Evolutionary conservation across 805 yeast genomes (phyloP).

Genomic region (Candida boleticola): DNA sequence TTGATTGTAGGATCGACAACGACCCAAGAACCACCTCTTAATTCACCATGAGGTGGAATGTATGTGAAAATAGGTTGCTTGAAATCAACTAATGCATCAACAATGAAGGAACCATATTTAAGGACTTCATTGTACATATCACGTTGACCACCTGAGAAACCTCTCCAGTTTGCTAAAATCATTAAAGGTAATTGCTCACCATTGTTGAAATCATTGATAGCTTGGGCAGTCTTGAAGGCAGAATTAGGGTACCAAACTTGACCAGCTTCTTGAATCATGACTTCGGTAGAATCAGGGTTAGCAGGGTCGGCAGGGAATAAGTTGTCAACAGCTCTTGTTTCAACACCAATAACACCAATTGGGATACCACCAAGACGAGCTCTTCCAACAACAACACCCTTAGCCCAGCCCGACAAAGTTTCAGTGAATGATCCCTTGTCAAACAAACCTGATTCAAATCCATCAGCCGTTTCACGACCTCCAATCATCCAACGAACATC

Average conservation of each 20-base stretch:
- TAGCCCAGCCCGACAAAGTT: slow-evolving; percentile 97
- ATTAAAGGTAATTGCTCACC: slow-evolving; percentile 98
- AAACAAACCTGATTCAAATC: slow-evolving; percentile 85
- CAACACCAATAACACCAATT: slow-evolving; percentile 96
- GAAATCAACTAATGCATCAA: slow-evolving; percentile 93
- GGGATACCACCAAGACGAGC: slow-evolving; percentile 99
- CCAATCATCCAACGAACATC: slow-evolving; percentile 95
- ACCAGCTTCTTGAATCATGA: slow-evolving; percentile 90
- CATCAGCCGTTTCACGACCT: slow-evolving; percentile 71
- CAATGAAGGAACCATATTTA: slow-evolving; percentile 95
- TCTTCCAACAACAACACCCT: slow-evolving; percentile 97
- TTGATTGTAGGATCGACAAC: slow-evolving; percentile 99
- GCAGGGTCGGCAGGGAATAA: slow-evolving; percentile 98
- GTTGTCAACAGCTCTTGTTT: slow-evolving; percentile 86
- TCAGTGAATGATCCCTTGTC: slow-evolving; percentile 94
- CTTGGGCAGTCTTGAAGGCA: slow-evolving; percentile 99
- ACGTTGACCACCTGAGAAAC: slow-evolving; percentile 99
- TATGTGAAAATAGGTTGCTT: slow-evolving; percentile 96
- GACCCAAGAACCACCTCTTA: slow-evolving; percentile 99
- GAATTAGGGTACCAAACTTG: slow-evolving; percentile 99
- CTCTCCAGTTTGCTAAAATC: slow-evolving; percentile 99
- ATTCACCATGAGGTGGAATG: slow-evolving; percentile 97
- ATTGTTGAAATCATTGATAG: slow-evolving; percentile 92
- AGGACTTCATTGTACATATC: slow-evolving; percentile 98
- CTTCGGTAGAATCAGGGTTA: slow-evolving; percentile 90